Evolutionary conservation across 345 rosid species (phyloP).

Genomic region (Geranium brycei): DNA sequence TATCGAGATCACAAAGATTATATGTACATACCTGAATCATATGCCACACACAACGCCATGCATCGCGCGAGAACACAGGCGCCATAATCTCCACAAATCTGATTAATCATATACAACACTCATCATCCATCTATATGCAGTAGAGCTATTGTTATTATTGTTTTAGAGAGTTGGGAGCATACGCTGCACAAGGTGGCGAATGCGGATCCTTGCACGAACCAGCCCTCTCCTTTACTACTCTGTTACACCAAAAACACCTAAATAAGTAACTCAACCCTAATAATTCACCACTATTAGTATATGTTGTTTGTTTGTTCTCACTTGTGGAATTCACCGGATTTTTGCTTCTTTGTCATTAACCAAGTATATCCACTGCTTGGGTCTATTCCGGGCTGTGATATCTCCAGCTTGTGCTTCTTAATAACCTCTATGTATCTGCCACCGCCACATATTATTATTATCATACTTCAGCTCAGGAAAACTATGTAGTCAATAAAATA

Average conservation of each 20-base stretch:
- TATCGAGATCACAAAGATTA: too few relatives aligned
- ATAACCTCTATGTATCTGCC: conserved; percentile 59
- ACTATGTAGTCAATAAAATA: too few relatives aligned
- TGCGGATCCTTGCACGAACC: conserved; percentile 74
- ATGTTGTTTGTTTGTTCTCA: conserved; percentile 18
- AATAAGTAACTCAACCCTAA: not conserved
- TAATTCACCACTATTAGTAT: too few relatives aligned
- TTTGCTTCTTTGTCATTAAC: conserved; percentile 89
- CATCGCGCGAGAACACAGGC: conserved; percentile 78
- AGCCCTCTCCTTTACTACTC: conserved; percentile 65
- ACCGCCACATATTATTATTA: not conserved
- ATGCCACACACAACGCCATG: conserved; percentile 96
- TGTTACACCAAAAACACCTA: conserved; percentile 15
- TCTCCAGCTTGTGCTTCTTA: conserved; percentile 73
- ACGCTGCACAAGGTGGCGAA: conserved; percentile 97
- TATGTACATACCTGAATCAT: conserved; percentile 64
- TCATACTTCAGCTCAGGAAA: not conserved
- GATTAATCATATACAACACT: conserved; percentile 10
- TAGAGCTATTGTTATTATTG: not conserved
- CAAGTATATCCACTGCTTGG: conserved; percentile 68
- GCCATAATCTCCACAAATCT: conserved; percentile 99
- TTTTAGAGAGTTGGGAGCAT: conserved; percentile 15
- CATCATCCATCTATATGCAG: not conserved
- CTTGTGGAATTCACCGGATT: conserved; percentile 79
- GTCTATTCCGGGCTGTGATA: conserved; percentile 92